Base-by-base conservation (phyloP, 2,329 filamentous ascomycete genomes). In the Sporothrix schenckii region DNA sequence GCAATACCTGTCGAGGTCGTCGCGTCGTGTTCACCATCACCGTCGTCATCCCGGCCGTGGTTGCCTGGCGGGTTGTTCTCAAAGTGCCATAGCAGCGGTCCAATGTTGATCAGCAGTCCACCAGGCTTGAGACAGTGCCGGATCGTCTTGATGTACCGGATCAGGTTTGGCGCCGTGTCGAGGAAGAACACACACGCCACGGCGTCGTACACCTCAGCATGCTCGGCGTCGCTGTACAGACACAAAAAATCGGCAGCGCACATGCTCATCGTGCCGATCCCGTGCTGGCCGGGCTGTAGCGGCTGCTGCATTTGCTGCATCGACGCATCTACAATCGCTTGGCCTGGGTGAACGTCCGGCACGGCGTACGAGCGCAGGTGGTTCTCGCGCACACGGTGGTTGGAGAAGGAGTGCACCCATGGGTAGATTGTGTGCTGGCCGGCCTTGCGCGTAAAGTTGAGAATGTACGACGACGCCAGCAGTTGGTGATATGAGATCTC, bases 401-500 rank as follows among this genome's bases (percentile, higher is more conserved):
- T 98, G 6, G 92, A 97, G 79, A 97, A 97, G 60, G 88, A 89
- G 73, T 95, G 87, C 3, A 93, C 88, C 87, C 94, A 99, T 0
- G 95, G 95, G 76, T 91, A 92, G 67, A 99, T 84, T 10, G 84
- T 88, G 79, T 93, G 92, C 72, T 91, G 84, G 19, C 85, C 84
- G 0, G 86, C 86, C 1, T 79, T 77, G 0, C 82, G 75, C 4
- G 89, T 92, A 75, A 84, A 85, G 78, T 94, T 94, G 63, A 94
- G 86, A 19, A 94, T 86, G 77, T 92, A 90, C 0, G 87, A 88
- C 6, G 92, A 96, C 1, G 93, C 93, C 71, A 98, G 84, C n/a
- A 99, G 87, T 78, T 97, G 93, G 79, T 99, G 95, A 77, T 97
- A 98, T 2, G 94, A 97, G 72, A 98, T 97, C 80, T 99, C 92